These are phyloP conservation scores for Marasmius fiardii DNA, from an alignment of 1,284 basidiomycete species.

Conservation along the genomic window DNA sequence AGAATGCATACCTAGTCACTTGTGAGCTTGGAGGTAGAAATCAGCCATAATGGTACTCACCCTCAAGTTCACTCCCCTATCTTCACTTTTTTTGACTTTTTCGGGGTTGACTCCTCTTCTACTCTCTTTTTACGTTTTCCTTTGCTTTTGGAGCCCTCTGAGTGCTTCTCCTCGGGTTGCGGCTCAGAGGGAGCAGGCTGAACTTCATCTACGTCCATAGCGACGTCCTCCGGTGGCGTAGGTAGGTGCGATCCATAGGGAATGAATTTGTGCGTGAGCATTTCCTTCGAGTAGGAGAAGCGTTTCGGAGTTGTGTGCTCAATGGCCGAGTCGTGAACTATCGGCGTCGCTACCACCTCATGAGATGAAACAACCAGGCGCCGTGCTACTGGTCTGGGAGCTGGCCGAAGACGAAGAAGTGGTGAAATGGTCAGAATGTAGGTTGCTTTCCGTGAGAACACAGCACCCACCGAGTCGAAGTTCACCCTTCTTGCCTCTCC, in stretches of 20 bases:
- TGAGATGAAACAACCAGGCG: constrained; percentile 57
- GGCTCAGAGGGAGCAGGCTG: not conserved
- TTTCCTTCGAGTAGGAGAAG: constrained; percentile 51
- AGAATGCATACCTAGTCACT: no score
- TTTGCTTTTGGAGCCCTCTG: not conserved
- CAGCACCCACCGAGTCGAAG: constrained; percentile 50
- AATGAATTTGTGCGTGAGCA: constrained; percentile 61
- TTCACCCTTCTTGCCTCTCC: constrained; percentile 54
- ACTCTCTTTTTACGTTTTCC: not conserved
- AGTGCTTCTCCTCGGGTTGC: not conserved
- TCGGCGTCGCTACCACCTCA: constrained; percentile 29
- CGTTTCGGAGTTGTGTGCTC: constrained; percentile 52
- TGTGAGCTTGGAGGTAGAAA: no score
- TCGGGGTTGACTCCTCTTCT: not conserved
- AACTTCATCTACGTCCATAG: constrained; percentile 1
- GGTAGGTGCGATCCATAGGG: constrained; percentile 48
- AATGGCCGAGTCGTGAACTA: constrained; percentile 17
- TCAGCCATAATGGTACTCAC: no score
- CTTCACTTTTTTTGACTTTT: not conserved
- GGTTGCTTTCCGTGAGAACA: not conserved
- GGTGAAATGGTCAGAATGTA: not conserved
- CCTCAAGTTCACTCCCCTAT: no score
- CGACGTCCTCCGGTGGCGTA: not conserved
- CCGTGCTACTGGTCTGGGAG: constrained; percentile 53
- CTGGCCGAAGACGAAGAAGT: constrained; percentile 27